Conservation (phyloP, 1,284 basidiomycete genomes). For the Termitomyces sp. region DNA sequence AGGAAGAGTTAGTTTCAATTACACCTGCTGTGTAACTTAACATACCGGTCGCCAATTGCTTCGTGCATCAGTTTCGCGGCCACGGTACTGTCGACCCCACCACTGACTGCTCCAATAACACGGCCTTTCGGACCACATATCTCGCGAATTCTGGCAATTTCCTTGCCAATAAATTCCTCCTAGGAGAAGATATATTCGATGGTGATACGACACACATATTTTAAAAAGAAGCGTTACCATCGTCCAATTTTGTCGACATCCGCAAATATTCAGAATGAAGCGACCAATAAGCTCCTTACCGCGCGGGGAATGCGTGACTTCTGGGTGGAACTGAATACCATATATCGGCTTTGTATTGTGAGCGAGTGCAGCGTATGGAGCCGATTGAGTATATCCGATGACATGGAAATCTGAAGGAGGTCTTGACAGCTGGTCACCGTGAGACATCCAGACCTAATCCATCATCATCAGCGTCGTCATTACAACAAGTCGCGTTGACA, state of each 20-base stretch:
- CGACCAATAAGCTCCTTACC: conserved; percentile 90
- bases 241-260: conserved; percentile 84
- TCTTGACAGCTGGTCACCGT: conserved; percentile 89
- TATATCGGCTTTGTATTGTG: conserved; percentile 90
- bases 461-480: conserved; percentile 5
- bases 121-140: conserved; percentile 94
- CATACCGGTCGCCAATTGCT: conserved; percentile 92
- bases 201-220: not conserved
- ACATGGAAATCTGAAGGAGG: conserved; percentile 84
- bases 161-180: conserved; percentile 98
- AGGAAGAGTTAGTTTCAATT: not conserved
- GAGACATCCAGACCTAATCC: conserved; percentile 98
- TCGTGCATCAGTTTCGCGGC: conserved; percentile 99
- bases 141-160: conserved; percentile 90
- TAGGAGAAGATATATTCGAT: conserved; percentile 27
- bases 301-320: conserved; percentile 91
- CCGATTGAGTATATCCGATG: conserved; percentile 83
- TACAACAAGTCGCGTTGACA: not conserved
- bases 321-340: conserved; percentile 98
- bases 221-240: conserved; percentile 59
- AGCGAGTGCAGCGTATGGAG: conserved; percentile 91
- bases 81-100: conserved; percentile 97
- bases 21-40: conserved; percentile 10
- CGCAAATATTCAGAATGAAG: conserved; percentile 86
- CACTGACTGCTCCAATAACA: conserved; percentile 96